Evolutionary conservation across 192 early-diverging fungal species (phyloP), one percentile per base, ranked within the genome.

Genomic region (Lobosporangium transversale): DNA sequence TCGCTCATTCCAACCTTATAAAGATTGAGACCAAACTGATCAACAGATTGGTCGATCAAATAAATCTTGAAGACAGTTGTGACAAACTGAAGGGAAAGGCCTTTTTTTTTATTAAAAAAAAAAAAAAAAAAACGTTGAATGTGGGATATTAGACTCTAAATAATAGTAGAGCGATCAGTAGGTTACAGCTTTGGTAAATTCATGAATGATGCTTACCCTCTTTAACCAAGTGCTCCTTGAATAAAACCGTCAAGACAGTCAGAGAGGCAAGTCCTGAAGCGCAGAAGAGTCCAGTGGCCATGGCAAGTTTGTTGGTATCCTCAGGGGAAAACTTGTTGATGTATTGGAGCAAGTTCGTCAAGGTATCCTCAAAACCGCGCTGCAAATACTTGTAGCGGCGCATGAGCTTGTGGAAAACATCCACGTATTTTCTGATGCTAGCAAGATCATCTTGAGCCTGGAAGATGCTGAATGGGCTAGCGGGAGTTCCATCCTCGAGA

Each of bases 201-300:
- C 31, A 21, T 10, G 4, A 11, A 18, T 14, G 43, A 21, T 17
- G 29, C 68, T 63, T 84, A 85, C 90, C 89, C 68, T 96, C 95
- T 83, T 95, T 96, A 68, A 96, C 93, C 74, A 98, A 85, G 74
- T 98, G 94, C 66, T 98, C 97, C 83, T 96, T 95, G 67, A 94
- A 88, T 58, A 97, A 78, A 44, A 87, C 85, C 37, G 79, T 85
- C 59, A 98, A 86, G 9, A 94, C 90, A 53, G 85, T 85, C 57
- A 94, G 79, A 18, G 87, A 81, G 37, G 92, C 82, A 48, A 94
- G 84, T 43, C 90, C 87, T 43, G 69, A 83, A 55, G 90, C 80
- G 58, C 90, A 84, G 68, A 96, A 86, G 45, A 90, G 75, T 26
- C 91, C 97, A 56, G 90, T 85, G 59, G 92, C 90, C 4, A 81